A percentile compares a stretch with the other conserved stretches of the same genome.
Conservation (phyloP, 1,139 yeast genomes). For the Eremothecium sinecaudum region DNA sequence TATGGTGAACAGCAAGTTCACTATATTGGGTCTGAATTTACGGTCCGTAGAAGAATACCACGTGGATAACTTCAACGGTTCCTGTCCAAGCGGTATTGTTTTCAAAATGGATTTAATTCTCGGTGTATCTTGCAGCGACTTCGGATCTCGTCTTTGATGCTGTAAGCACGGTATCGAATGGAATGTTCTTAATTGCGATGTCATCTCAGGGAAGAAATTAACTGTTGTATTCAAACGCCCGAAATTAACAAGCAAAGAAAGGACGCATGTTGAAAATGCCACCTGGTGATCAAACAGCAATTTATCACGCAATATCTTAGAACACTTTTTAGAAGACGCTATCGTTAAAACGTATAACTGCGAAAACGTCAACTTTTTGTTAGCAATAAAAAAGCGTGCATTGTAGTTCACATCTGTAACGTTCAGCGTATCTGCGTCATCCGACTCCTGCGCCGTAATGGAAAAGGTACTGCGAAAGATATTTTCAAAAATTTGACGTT, state of each 20-base stretch:
- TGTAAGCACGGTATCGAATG: conserved; percentile 90
- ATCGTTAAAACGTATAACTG: conserved; percentile 75
- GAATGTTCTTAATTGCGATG: conserved; percentile 81
- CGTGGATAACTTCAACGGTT: conserved; percentile 44
- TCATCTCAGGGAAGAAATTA: conserved; percentile 94
- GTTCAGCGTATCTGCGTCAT: conserved; percentile 15
- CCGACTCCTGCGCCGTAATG: conserved; percentile 16
- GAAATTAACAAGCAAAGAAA: conserved; percentile 77
- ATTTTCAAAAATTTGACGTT: conserved; percentile 60
- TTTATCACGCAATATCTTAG: conserved; percentile 73
- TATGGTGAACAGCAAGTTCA: conserved; percentile 65
- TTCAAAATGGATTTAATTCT: conserved; percentile 80
- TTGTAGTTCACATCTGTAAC: conserved; percentile 28
- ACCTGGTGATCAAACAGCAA: conserved; percentile 52
- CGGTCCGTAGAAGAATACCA: conserved; percentile 32
- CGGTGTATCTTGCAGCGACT: conserved; percentile 91
- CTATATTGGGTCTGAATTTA: conserved; percentile 48
- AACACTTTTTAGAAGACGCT: conserved; percentile 76
- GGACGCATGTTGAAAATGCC: conserved; percentile 69
- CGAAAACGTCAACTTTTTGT: conserved; percentile 59
- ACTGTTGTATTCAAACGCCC: conserved; percentile 94
- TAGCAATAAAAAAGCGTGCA: conserved; percentile 33
- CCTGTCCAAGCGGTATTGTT: conserved; percentile 42
- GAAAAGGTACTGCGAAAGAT: conserved; percentile 31
- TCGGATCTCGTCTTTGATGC: conserved; percentile 49